These are phyloP conservation scores for Cystofilobasidium bisporidii DNA, from an alignment of 768 basidiomycete genomes.

Conservation along the genomic window DNA sequence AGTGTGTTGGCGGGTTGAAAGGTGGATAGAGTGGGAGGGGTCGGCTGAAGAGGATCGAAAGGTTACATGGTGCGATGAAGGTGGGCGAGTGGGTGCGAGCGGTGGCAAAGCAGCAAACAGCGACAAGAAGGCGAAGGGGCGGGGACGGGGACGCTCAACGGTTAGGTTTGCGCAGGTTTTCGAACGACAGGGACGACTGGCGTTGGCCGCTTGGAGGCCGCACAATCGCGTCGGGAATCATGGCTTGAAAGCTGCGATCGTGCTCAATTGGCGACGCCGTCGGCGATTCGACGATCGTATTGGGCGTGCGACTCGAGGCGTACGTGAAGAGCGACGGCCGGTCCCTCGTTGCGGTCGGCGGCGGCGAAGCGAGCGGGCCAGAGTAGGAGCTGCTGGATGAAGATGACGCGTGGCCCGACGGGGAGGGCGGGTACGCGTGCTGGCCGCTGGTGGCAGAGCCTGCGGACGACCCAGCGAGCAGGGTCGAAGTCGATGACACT, in stretches of 20 bases:
- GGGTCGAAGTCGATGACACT: conserved; percentile 14
- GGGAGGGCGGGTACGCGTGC: conserved; percentile 13
- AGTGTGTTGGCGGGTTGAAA: too few species aligned
- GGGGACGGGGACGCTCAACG: too few species aligned
- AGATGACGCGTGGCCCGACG: not conserved
- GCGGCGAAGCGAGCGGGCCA: not conserved
- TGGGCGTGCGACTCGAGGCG: conserved; percentile 12
- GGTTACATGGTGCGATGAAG: too few species aligned
- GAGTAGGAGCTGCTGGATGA: not conserved
- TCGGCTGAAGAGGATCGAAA: too few species aligned
- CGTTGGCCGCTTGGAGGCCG: not conserved
- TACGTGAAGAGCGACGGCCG: conserved; percentile 13
- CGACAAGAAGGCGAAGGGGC: too few species aligned
- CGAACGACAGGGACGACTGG: too few species aligned
- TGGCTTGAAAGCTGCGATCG: not conserved
- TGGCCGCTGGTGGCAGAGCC: not conserved
- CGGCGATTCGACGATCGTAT: conserved; percentile 19
- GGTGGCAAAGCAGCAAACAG: too few species aligned
- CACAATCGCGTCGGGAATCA: not conserved
- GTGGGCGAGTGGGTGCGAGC: too few species aligned
- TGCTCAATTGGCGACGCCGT: not conserved
- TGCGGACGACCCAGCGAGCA: not conserved
- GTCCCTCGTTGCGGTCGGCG: not conserved
- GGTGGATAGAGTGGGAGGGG: not conserved
- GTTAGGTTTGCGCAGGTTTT: too few species aligned